Conservation (phyloP, 2,329 filamentous ascomycete genomes). For the Cladophialophora bantiana region DNA sequence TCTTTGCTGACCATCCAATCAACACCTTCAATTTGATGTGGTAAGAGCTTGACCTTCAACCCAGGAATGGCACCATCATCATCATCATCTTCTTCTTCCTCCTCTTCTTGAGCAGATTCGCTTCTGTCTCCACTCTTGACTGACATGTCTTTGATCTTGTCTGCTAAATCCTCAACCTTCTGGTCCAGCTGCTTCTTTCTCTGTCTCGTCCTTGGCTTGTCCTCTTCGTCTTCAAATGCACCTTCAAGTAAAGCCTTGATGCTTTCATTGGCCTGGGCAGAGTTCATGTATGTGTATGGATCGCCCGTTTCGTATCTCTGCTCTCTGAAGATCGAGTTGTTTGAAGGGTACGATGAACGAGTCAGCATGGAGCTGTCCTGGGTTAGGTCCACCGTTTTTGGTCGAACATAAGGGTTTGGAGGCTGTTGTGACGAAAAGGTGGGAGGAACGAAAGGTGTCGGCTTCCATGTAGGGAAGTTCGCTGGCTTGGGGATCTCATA, state of each 20-base stretch:
- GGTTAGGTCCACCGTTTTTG: slow-evolving; percentile 60
- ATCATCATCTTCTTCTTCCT: slow-evolving; percentile 63
- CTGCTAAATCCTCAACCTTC: slow-evolving; percentile 52
- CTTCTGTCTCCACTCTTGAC: slow-evolving; percentile 47
- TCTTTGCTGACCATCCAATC: slow-evolving; percentile 96
- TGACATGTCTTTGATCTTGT: slow-evolving; percentile 52
- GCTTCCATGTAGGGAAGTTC: slow-evolving; percentile 55
- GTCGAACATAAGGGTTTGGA: slow-evolving; percentile 48
- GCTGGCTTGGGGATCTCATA: slow-evolving; percentile 58
- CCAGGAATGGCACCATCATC: slow-evolving; percentile 75
- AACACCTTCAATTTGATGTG: slow-evolving; percentile 92
- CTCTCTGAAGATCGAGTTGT: slow-evolving; percentile 48
- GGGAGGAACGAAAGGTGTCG: slow-evolving; percentile 59
- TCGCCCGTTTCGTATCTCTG: slow-evolving; percentile 63
- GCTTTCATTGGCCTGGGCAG: slow-evolving; percentile 59
- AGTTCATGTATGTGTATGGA: slow-evolving; percentile 59
- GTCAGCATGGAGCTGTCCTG: slow-evolving; percentile 34
- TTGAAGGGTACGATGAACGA: slow-evolving; percentile 57
- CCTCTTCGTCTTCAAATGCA: slow-evolving; percentile 59
- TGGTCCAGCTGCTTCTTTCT: slow-evolving; percentile 50
- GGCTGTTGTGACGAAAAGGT: slow-evolving; percentile 59
- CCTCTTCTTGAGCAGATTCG: slow-evolving; percentile 45
- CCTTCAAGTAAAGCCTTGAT: slow-evolving; percentile 60
- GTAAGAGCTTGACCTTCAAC: slow-evolving; percentile 84
- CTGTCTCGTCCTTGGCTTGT: slow-evolving; percentile 47